phyloP scores from a whole-genome alignment of 805 yeast species.

The Teunomyces aglyptinius region DNA sequence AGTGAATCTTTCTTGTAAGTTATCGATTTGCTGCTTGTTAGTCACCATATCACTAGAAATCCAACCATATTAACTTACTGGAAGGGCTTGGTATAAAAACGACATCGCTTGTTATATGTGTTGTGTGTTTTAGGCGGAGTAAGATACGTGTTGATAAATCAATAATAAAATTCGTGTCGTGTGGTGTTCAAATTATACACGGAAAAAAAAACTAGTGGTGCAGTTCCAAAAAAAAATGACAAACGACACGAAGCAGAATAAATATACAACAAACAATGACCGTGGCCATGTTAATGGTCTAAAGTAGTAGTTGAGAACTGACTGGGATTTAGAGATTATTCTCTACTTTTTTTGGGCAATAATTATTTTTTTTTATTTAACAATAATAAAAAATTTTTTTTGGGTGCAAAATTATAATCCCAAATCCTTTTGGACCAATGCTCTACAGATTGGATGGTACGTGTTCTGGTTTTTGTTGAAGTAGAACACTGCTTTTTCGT shows the following conservation, averaged over 20 bases:
- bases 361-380: too few species aligned
- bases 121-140: neutral
- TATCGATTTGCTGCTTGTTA: slow-evolving; percentile 13
- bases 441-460: slow-evolving; percentile 34
- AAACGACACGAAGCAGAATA: neutral
- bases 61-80: slow-evolving; percentile 4
- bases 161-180: neutral
- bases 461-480: slow-evolving; percentile 18
- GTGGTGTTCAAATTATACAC: neutral
- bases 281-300: too few species aligned
- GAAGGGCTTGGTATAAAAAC: slow-evolving; percentile 8
- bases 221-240: neutral
- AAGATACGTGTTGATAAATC: slow-evolving; percentile 1
- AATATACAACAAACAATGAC: neutral
- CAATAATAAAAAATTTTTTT: too few species aligned
- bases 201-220: neutral
- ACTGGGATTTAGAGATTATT: too few species aligned
- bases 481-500: slow-evolving; percentile 26
- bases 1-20: slow-evolving; percentile 22
- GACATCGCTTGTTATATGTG: slow-evolving; percentile 4
- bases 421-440: slow-evolving; percentile 81
- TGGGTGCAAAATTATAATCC: slow-evolving; percentile 28
- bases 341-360: too few species aligned
- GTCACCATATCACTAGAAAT: neutral
- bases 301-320: too few species aligned